A percentile compares a stretch with the other conserved stretches of the same genome.
Evolutionary conservation across 1,139 yeast species (phyloP).

Genomic region (Entelexis sorbosivorans): DNA sequence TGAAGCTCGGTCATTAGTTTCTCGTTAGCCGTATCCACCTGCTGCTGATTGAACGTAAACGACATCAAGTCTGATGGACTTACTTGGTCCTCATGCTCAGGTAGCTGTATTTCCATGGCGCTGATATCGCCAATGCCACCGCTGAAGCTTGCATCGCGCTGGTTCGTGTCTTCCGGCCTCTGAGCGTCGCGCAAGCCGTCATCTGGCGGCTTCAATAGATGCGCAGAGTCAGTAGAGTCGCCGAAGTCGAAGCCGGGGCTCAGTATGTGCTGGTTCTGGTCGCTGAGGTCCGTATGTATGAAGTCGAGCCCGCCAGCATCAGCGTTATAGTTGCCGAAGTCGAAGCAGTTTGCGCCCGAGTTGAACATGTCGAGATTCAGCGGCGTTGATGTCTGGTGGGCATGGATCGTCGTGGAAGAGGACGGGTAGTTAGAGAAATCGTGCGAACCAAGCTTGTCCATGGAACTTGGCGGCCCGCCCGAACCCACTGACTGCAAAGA

Average conservation of each 20-base stretch:
- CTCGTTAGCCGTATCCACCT: not conserved
- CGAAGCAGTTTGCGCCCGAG: not conserved
- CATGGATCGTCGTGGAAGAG: not conserved
- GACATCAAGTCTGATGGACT: not conserved
- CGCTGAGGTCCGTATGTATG: not conserved
- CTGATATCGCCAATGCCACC: not conserved
- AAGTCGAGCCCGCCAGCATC: not conserved
- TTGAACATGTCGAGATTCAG: not conserved
- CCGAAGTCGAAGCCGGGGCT: not conserved
- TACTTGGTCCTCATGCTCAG: not conserved
- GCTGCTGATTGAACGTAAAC: not conserved
- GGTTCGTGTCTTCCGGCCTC: not conserved
- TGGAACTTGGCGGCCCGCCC: not conserved
- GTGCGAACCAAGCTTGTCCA: not conserved
- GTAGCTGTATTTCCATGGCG: not conserved
- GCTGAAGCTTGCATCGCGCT: not conserved
- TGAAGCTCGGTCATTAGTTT: not conserved
- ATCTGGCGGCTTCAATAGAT: not conserved
- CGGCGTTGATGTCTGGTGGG: conserved; percentile 10
- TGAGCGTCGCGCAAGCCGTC: not conserved
- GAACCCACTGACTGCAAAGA: not conserved
- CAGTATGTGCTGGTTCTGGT: not conserved
- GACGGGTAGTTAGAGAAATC: not conserved
- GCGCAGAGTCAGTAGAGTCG: not conserved
- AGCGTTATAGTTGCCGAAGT: not conserved